Conservation (phyloP, 2,329 filamentous ascomycete species). For the Botrytis sinoallii region DNA sequence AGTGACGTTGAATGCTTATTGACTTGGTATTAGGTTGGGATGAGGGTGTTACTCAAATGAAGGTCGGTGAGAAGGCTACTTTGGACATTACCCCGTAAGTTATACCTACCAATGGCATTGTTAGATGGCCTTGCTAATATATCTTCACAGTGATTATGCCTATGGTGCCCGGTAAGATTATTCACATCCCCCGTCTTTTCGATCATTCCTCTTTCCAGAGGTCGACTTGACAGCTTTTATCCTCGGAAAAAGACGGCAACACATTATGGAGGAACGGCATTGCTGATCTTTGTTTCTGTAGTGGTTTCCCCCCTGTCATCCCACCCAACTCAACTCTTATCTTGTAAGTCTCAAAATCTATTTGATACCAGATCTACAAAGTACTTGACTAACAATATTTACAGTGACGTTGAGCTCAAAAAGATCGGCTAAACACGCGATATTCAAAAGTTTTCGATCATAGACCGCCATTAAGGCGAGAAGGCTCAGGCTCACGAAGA, state of each 20-base stretch:
- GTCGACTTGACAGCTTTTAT: background rate
- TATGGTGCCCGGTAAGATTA: constrained; percentile 58
- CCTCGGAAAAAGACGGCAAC: constrained; percentile 8
- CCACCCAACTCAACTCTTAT: constrained; percentile 72
- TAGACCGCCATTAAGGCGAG: constrained; percentile 22
- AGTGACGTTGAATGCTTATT: constrained; percentile 19
- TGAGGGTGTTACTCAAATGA: constrained; percentile 82
- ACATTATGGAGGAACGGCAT: constrained; percentile 18
- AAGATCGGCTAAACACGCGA: constrained; percentile 49
- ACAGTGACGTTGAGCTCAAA: constrained; percentile 67
- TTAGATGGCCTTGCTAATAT: constrained; percentile 24
- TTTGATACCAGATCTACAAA: constrained; percentile 12
- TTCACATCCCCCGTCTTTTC: background rate
- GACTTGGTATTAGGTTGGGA: constrained; percentile 63
- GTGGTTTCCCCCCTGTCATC: constrained; percentile 69
- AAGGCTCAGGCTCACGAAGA: constrained; percentile 23
- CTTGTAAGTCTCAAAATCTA: constrained; percentile 62
- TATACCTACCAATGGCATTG: background rate
- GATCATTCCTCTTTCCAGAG: background rate
- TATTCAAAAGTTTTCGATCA: constrained; percentile 22
- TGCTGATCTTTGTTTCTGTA: constrained; percentile 38
- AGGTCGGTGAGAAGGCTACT: constrained; percentile 83
- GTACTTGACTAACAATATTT: constrained; percentile 23
- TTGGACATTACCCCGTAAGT: constrained; percentile 75
- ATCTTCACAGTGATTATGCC: constrained; percentile 54